Evolutionary conservation across 2,329 filamentous ascomycete species (phyloP), one percentile per base, ranked within the genome.

Genomic region (Trichocomaceae sp.): DNA sequence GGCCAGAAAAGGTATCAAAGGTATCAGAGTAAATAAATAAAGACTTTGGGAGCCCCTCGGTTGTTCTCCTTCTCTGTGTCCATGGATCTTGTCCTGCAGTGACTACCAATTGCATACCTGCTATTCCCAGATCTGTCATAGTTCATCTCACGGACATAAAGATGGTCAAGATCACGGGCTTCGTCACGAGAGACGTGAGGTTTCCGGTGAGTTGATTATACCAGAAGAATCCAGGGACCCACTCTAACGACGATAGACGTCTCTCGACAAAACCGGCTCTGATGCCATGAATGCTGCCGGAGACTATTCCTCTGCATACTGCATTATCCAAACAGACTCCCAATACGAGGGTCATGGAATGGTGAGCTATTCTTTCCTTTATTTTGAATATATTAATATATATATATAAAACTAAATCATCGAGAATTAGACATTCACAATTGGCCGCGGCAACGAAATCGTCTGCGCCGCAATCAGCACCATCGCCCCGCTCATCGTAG

Each of bases 221-320:
- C 23, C 8, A 10, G 26, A 5, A 29, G 10, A 42, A 17, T 33
- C n/a, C 31, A 33, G 7, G 8, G 37, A 17, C 15, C 42, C 2
- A 15, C 33, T 42, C 15, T 31, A 12, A 29, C n/a, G 22, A 52
- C 46, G 22, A 41, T 58, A 82, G 71, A 96, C 90, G n/a, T 96
- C 90, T 41, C 83, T 96, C 58, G 90, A 95, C 75, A 93, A 92
- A 77, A 95, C 90, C n/a, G 90, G 90, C 65, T 95, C 89, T 8
- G 91, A 96, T 81, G 91, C 90, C 66, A 96, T 96, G 91, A 96
- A 96, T 68, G 87, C 88, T 2, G 90, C 90, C 2, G 88, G 90
- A 58, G 90, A 96, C 73, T 96, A 96, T 75, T 95, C 90, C 1
- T 81, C 90, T 12, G 90, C 91, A n/a, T 96, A 96, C 78, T 95